Base-by-base conservation (phyloP, 192 early-diverging fungal genomes). In the Coemansia umbellata region DNA sequence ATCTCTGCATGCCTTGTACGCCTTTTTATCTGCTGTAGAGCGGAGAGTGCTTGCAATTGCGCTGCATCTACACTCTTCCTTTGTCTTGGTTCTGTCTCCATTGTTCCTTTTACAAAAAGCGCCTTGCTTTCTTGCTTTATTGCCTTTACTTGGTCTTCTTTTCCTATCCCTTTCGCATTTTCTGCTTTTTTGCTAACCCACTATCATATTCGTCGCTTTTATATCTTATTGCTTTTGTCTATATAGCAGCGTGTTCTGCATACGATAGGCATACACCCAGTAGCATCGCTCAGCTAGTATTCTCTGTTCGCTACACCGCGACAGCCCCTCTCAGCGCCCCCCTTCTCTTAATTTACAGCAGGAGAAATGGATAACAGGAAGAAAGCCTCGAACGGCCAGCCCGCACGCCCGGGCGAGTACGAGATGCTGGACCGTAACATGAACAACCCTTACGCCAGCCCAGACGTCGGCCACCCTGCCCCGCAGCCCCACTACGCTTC, bases 401-500 rank as follows among this genome's bases (percentile, higher is more conserved):
- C 53, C 13, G 32, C 45, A 17, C 55, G 58, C 24, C 49, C 58
- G 7, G 71, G 71, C 55, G 65, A 66, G 60, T 74, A 74, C 55
- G 71, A 74, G 48, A 67, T 74, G 71, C 71, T 74, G 31, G 71
- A 74, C 64, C 60, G 55, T 54, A 66, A 74, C 58, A 58, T 58
- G 59, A 50, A 40, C 35, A 53, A 55, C 47, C 19, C 59, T 47
- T 53, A 65, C 37, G 22, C n/a, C 26, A 55, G 43, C 52, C 49
- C 52, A 13, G 56, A 52, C 53, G 60, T 53, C 8, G 33, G 52
- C 31, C 62, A 55, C 9, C 17, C 53, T 50, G 41, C 31, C 7
- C 53, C 30, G 50, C 63, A 42, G 42, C 58, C 26, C 14, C 49
- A 40, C 18, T 53, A 62, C 44, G 36, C 31, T 18, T 26, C n/a